phyloP scores from a whole-genome alignment of 176 grass and related monocot species.

The Cymbopogon citratus region DNA sequence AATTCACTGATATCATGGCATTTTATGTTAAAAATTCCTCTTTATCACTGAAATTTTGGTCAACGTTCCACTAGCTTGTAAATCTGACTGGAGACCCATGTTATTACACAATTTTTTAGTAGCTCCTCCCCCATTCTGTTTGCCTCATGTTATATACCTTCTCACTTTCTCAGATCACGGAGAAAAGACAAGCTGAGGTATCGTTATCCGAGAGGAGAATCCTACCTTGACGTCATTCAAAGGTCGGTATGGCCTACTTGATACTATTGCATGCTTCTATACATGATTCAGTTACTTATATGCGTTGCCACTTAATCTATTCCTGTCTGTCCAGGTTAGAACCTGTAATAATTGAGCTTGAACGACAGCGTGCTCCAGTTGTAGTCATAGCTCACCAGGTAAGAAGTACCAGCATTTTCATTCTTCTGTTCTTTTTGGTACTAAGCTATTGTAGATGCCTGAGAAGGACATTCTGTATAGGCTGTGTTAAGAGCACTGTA shows the following conservation, averaged over 20 bases:
- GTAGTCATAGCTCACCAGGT: slow-evolving; percentile 99
- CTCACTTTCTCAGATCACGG: slow-evolving; percentile 48
- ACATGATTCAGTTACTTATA: slow-evolving; percentile 1
- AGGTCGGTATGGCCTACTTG: slow-evolving; percentile 39
- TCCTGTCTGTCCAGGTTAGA: slow-evolving; percentile 60
- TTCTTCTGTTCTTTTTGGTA: slow-evolving; percentile 12
- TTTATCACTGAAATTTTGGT: background rate
- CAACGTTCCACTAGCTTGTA: background rate
- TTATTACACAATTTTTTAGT: background rate
- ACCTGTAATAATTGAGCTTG: slow-evolving; percentile 96
- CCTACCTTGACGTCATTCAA: slow-evolving; percentile 95
- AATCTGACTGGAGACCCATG: background rate
- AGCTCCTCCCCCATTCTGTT: background rate
- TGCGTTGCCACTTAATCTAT: background rate
- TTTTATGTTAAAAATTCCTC: background rate
- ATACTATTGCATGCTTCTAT: slow-evolving; percentile 11
- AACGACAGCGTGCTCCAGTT: slow-evolving; percentile 88
- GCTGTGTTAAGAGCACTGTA: slow-evolving; percentile 97
- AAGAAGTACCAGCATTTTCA: slow-evolving; percentile 9
- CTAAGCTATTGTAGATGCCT: slow-evolving; percentile 22
- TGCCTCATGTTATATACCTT: background rate
- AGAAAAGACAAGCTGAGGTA: slow-evolving; percentile 91
- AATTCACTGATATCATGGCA: background rate
- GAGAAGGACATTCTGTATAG: slow-evolving; percentile 35
- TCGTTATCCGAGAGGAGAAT: slow-evolving; percentile 95